phyloP scores from a whole-genome alignment of 2,329 filamentous ascomycete genomes.

The Gnomoniopsis sp. region DNA sequence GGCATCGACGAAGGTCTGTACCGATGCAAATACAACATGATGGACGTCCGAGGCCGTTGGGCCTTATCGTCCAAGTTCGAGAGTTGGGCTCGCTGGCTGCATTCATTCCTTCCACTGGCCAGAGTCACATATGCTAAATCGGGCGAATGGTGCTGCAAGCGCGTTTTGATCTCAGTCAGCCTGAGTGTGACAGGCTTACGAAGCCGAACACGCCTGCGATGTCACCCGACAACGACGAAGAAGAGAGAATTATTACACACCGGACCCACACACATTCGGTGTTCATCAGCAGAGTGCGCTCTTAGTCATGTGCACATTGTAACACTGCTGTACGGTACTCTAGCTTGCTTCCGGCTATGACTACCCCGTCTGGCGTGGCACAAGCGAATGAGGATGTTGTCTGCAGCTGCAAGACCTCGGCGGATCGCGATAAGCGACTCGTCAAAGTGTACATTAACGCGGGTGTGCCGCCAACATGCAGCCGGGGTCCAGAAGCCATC shows the following conservation, averaged over 20 bases:
- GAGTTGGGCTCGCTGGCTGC: too few relatives aligned
- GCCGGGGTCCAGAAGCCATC: constrained; percentile 13
- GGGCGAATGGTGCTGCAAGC: background rate
- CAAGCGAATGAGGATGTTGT: constrained; percentile 1
- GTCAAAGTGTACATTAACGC: constrained; percentile 13
- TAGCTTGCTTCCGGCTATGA: background rate
- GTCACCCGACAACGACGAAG: background rate
- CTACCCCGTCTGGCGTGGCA: background rate
- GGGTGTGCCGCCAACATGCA: constrained; percentile 18
- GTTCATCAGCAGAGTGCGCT: constrained; percentile 6
- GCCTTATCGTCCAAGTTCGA: too few relatives aligned
- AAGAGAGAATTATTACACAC: background rate
- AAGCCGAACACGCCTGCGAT: background rate
- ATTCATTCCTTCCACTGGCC: background rate
- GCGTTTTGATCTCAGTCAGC: background rate
- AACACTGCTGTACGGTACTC: background rate
- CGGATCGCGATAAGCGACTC: constrained; percentile 19
- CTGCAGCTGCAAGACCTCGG: constrained; percentile 7
- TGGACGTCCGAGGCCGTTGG: too few relatives aligned
- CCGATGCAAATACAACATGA: too few relatives aligned
- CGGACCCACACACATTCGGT: background rate
- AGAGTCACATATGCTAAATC: background rate
- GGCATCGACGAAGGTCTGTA: too few relatives aligned
- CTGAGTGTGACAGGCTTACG: background rate
- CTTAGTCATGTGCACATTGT: constrained; percentile 3